Conservation (phyloP, 345 rosid species). For the Hirschfeldia incana region DNA sequence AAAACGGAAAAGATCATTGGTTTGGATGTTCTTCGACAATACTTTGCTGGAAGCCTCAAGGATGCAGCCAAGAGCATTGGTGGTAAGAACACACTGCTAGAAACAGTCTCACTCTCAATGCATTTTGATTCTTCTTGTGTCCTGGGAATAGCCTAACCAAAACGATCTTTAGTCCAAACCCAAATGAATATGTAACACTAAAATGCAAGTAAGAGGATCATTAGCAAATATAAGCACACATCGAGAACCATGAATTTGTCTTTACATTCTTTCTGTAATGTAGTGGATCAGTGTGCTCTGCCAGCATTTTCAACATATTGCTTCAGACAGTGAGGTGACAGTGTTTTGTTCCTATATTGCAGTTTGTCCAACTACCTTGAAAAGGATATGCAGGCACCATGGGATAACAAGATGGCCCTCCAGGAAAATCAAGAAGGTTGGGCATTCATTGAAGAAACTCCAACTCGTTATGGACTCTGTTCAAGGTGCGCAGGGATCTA, state of each 20-base stretch:
- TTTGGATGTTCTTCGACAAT: neutral
- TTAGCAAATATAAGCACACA: neutral
- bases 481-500: conserved; percentile 83
- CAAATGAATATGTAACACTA: neutral
- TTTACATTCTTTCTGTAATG: neutral
- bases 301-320: neutral
- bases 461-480: conserved; percentile 89
- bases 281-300: neutral
- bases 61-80: conserved; percentile 38
- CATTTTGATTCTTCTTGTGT: neutral
- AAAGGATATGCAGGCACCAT: conserved; percentile 93
- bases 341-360: conserved; percentile 41
- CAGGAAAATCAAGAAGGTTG: conserved; percentile 93
- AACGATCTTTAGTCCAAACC: neutral
- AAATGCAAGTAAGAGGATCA: neutral
- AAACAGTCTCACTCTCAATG: conserved; percentile 9
- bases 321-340: conserved; percentile 26
- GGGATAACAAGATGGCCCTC: conserved; percentile 96
- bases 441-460: conserved; percentile 84
- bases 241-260: neutral
- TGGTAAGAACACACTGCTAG: conserved; percentile 52
- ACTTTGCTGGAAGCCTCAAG: conserved; percentile 1
- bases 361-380: conserved; percentile 97
- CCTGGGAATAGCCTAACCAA: neutral
- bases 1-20: neutral